These are phyloP conservation scores for Leccinum longicurvipes DNA, from an alignment of 768 basidiomycete genomes.

Conservation along the genomic window DNA sequence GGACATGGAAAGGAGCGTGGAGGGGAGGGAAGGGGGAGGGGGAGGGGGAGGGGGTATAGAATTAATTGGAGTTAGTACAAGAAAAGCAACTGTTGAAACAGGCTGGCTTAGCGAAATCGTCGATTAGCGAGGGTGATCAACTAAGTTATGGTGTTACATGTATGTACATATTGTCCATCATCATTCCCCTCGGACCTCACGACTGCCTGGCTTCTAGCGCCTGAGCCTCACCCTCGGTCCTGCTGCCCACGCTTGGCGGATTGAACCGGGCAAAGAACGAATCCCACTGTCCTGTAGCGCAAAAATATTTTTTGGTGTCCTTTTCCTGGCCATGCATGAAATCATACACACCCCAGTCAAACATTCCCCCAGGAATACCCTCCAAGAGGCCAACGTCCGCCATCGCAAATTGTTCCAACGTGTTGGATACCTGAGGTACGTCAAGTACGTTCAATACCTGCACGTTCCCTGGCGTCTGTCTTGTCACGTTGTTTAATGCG, in stretches of 20 bases:
- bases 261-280: slow-evolving; percentile 69
- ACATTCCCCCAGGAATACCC: slow-evolving; percentile 80
- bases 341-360: slow-evolving; percentile 71
- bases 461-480: slow-evolving; percentile 45
- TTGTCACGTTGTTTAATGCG: slow-evolving; percentile 53
- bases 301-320: background rate
- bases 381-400: slow-evolving; percentile 70
- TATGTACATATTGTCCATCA: slow-evolving; percentile 17
- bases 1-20: slow-evolving; percentile 26
- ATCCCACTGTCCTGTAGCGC: slow-evolving; percentile 70
- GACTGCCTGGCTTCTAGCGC: background rate
- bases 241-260: slow-evolving; percentile 6
- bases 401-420: slow-evolving; percentile 62
- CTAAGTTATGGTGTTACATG: slow-evolving; percentile 5
- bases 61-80: slow-evolving; percentile 18
- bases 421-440: slow-evolving; percentile 49
- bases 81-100: slow-evolving; percentile 3
- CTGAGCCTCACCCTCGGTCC: background rate
- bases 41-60: slow-evolving; percentile 18
- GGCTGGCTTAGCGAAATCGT: background rate
- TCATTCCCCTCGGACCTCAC: background rate
- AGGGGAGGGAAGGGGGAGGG: background rate
- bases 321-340: slow-evolving; percentile 10
- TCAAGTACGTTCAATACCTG: slow-evolving; percentile 79
- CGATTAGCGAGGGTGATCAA: slow-evolving; percentile 12